Percentiles rank a stretch among this genome's conserved stretches.
Evolutionary conservation across 2,329 filamentous ascomycete genomes (phyloP).

Genomic region (Penicillium thymicola): DNA sequence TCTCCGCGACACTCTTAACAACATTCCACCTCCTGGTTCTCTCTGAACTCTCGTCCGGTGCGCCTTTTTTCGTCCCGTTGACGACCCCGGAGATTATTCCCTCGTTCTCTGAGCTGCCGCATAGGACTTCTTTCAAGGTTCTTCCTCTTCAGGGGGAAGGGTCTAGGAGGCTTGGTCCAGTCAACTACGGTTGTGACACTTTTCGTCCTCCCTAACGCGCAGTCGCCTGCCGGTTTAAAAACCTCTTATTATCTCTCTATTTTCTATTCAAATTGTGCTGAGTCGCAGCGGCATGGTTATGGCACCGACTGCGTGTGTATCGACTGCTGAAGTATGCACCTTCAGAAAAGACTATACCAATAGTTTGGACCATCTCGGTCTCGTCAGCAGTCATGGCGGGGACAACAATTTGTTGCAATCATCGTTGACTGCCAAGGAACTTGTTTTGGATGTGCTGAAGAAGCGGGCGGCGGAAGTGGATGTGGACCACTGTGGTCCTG

Average conservation of each 20-base stretch:
- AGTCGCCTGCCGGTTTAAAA: slow-evolving; percentile 27
- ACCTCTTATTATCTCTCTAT: slow-evolving; percentile 16
- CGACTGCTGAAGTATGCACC: slow-evolving; percentile 46
- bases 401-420: slow-evolving; percentile 40
- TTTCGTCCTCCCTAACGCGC: slow-evolving; percentile 90
- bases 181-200: slow-evolving; percentile 83
- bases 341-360: slow-evolving; percentile 34
- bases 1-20: slow-evolving; percentile 47
- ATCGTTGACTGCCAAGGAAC: slow-evolving; percentile 62
- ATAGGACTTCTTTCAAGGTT: slow-evolving; percentile 97
- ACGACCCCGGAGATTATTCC: slow-evolving; percentile 49
- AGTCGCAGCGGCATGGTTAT: slow-evolving; percentile 56
- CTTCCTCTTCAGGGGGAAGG: slow-evolving; percentile 99
- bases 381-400: slow-evolving; percentile 45
- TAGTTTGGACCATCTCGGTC: slow-evolving; percentile 26
- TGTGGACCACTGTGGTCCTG: slow-evolving; percentile 80
- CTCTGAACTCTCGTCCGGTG: slow-evolving; percentile 31
- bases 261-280: slow-evolving; percentile 27
- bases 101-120: slow-evolving; percentile 87
- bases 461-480: slow-evolving; percentile 80
- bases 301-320: slow-evolving; percentile 65
- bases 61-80: slow-evolving; percentile 38
- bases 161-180: slow-evolving; percentile 97
- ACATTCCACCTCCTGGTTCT: slow-evolving; percentile 44
- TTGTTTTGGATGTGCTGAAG: slow-evolving; percentile 85